Evolutionary conservation across 768 basidiomycete species (phyloP), one percentile per base, ranked within the genome.

Genomic region (Kwoniella europaea): DNA sequence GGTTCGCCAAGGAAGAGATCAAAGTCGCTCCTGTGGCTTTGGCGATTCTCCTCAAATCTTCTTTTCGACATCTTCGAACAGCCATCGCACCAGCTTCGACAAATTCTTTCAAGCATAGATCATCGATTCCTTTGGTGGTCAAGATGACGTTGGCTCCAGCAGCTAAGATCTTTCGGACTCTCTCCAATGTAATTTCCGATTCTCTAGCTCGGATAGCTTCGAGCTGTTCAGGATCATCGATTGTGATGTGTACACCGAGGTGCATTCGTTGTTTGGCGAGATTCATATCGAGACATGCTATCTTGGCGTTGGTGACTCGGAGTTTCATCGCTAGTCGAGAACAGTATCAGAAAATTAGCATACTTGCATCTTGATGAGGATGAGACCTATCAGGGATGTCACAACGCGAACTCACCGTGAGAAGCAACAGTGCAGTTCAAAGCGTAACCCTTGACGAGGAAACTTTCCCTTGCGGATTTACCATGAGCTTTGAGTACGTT

Each of bases 11-110:
- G 80, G 91, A 93, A 10, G 92, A 92, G 65, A 98, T 89, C 52
- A 98, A 87, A 27, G 92, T 93, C 10, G 94, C 97, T 27, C 97
- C 97, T 0, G 95, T 98, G 10, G 97, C 96, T 84, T 91, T 96
- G 29, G 97, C 97, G 76, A 98, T 98, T 62, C 97, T 90, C 67
- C 94, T 90, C 60, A 98, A 88, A 82, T 99, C 97, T 82, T 99
- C 97, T 84, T 99, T 99, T 83, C 91, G 90, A 86, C 97, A 98
- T 76, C 97, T 88, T 74, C 97, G 90, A 60, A 98, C 97, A 55
- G 95, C 97, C 92, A 98, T 98, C 1, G 96, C 96, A 52, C 97
- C 97, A 20, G 94, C 95, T 85, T 99, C 97, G 58, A 98, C 92
- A 77, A 98, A 99, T 85, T 98, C 97, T 83, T 99, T 99, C 76